Conservation (phyloP, 2,329 filamentous ascomycete species). For the Cercospora sp. region DNA sequence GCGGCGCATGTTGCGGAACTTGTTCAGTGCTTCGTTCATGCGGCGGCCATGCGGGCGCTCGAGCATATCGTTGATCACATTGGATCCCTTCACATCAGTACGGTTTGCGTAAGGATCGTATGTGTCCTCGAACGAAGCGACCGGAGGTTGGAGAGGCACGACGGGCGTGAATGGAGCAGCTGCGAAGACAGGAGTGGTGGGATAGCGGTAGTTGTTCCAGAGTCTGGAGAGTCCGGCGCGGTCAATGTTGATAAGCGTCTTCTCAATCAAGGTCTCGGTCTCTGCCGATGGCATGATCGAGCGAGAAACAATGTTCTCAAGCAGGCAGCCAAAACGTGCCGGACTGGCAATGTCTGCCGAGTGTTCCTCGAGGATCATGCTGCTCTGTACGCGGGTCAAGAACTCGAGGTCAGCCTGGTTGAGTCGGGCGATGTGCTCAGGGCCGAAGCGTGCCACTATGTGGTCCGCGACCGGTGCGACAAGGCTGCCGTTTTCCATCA, state of each 20-base stretch:
- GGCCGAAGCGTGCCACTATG: conserved; percentile 60
- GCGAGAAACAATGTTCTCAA: conserved; percentile 58
- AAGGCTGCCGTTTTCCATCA: conserved; percentile 65
- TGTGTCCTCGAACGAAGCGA: conserved; percentile 70
- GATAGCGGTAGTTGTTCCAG: conserved; percentile 60
- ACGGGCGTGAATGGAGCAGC: conserved; percentile 54
- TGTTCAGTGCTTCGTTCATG: conserved; percentile 75
- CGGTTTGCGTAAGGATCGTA: conserved; percentile 88
- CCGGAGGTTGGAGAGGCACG: conserved; percentile 47
- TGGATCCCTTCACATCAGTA: conserved; percentile 91
- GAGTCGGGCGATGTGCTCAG: conserved; percentile 59
- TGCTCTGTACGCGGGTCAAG: conserved; percentile 60
- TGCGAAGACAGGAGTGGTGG: conserved; percentile 47
- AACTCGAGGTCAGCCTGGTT: conserved; percentile 56
- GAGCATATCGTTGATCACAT: conserved; percentile 83
- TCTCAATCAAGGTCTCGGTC: conserved; percentile 59
- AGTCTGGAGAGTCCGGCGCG: conserved; percentile 50
- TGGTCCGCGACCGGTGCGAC: conserved; percentile 61
- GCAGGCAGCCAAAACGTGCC: conserved; percentile 61
- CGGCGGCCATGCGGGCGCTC: conserved; percentile 72
- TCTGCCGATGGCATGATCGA: conserved; percentile 56
- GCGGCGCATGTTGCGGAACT: conserved; percentile 91
- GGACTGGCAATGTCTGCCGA: conserved; percentile 57
- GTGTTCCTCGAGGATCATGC: conserved; percentile 49
- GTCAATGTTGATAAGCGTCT: conserved; percentile 57